Evolutionary conservation across 1,139 yeast species (phyloP).

Genomic region (Candida tunisiensis): DNA sequence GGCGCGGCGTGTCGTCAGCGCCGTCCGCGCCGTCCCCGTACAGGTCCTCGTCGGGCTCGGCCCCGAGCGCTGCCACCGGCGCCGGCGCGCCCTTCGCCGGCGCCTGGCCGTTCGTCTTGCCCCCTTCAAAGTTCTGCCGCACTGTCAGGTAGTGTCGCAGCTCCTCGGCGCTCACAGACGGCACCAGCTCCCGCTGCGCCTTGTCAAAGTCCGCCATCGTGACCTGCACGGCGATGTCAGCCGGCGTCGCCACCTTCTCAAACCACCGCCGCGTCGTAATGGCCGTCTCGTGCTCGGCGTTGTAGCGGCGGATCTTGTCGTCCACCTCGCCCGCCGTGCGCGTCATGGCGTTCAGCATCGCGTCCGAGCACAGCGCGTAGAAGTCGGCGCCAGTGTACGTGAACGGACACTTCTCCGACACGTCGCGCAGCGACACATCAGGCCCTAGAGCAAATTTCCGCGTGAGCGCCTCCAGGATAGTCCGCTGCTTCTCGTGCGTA

Average conservation of each 20-base stretch:
- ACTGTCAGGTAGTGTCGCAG: conserved; percentile 64
- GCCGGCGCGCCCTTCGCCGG: too few species aligned
- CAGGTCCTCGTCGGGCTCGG: too few species aligned
- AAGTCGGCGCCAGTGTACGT: conserved; percentile 96
- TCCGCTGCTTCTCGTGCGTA: conserved; percentile 74
- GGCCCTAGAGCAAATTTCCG: conserved; percentile 53
- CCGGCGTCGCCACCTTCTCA: conserved; percentile 55
- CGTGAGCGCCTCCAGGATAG: conserved; percentile 76
- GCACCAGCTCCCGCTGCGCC: conserved; percentile 55
- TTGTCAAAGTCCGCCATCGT: conserved; percentile 54
- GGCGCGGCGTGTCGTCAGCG: too few species aligned
- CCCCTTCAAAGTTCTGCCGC: conserved; percentile 53
- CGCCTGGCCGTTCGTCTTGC: not conserved
- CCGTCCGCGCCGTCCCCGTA: too few species aligned
- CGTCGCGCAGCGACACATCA: conserved; percentile 38
- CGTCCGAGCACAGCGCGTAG: conserved; percentile 87
- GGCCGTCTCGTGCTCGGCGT: conserved; percentile 23
- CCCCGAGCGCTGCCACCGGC: too few species aligned
- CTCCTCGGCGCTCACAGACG: conserved; percentile 83
- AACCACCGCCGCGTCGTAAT: conserved; percentile 81
- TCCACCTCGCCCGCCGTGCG: conserved; percentile 71
- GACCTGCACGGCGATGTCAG: conserved; percentile 57
- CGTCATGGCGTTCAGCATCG: conserved; percentile 92
- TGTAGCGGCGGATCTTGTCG: conserved; percentile 36
- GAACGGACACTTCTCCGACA: conserved; percentile 66